Evolutionary conservation across 2,329 filamentous ascomycete genomes (phyloP), one percentile per base, ranked within the genome.

Genomic region (Hypocrella siamensis): DNA sequence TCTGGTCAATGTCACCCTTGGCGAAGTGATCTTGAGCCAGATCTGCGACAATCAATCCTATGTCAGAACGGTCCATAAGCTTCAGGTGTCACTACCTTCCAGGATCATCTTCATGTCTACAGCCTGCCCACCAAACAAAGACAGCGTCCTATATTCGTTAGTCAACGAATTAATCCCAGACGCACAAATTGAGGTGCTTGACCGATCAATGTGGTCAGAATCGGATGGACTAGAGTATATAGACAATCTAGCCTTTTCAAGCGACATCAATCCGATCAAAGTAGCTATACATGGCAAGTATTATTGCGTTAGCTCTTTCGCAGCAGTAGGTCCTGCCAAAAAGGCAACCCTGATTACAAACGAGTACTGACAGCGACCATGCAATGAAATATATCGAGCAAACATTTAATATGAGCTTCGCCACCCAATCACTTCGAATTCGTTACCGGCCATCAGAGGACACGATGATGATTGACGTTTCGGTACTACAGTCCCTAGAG

Each of bases 31-130:
- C 18, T 65, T 96, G 25, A 92, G 83, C 47, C 84, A 94, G 46
- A 88, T 96, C 40, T 85, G 79, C 47, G 88, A 96, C 52, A 92
- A 78, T 35, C 85, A 93, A 49, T 92, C 85, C 21, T 96, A 93
- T 49, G 76, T 85, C 35, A 78, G 77, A 46, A 93, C 85, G 0
- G 63, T 93, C 19, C 82, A 93, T 53, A 93, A 94, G 49, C 66
- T 96, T 21, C 70, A 72, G 32, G 74, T 93, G 17, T 80, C 83
- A 43, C 71, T 79, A 17, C 86, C 88, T 0, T 79, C 77, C 2
- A 74, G 78, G 40, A 80, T 94, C 31, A 58, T 96, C 2, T 76
- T 93, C 42, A 75, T 84, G 46, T 69, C 70, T 4, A 79, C 79
- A 2, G 69, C 75, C n/a, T 72, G 64, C 17, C 58, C 62, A 2